Evolutionary conservation across 1,284 basidiomycete genomes (phyloP).

Genomic region (Ustilago loliicola): DNA sequence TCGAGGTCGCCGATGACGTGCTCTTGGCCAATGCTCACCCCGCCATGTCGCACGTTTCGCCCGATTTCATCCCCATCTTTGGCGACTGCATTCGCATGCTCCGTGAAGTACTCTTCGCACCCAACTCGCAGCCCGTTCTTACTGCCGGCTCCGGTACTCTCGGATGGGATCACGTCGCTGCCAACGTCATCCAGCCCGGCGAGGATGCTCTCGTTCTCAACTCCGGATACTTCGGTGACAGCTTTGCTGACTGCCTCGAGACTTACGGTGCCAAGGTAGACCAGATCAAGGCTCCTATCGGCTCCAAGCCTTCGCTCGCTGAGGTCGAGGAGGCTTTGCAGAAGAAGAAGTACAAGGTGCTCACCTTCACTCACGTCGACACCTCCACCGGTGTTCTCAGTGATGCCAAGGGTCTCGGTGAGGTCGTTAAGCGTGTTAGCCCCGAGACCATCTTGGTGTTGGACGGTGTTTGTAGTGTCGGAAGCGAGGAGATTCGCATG

Average conservation of each 20-base stretch:
- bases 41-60: slow-evolving; percentile 80
- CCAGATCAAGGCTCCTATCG: slow-evolving; percentile 85
- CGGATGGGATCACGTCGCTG: slow-evolving; percentile 78
- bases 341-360: slow-evolving; percentile 86
- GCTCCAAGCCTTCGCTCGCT: slow-evolving; percentile 78
- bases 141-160: slow-evolving; percentile 94
- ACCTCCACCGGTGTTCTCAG: slow-evolving; percentile 81
- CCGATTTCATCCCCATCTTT: slow-evolving; percentile 89
- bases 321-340: slow-evolving; percentile 81
- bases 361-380: slow-evolving; percentile 91
- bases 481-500: slow-evolving; percentile 92
- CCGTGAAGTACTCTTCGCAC: slow-evolving; percentile 76
- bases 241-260: slow-evolving; percentile 72
- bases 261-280: slow-evolving; percentile 93
- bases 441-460: slow-evolving; percentile 88
- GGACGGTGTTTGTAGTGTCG: slow-evolving; percentile 95
- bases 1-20: slow-evolving; percentile 84
- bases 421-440: slow-evolving; percentile 81
- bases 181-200: slow-evolving; percentile 83
- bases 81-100: slow-evolving; percentile 91
- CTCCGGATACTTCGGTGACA: slow-evolving; percentile 70
- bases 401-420: slow-evolving; percentile 83
- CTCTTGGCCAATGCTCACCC: slow-evolving; percentile 68
- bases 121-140: slow-evolving; percentile 76
- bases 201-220: slow-evolving; percentile 85